Evolutionary conservation across 768 basidiomycete species (phyloP), one percentile per base, ranked within the genome.

Genomic region (Psilocybe subaeruginosa): DNA sequence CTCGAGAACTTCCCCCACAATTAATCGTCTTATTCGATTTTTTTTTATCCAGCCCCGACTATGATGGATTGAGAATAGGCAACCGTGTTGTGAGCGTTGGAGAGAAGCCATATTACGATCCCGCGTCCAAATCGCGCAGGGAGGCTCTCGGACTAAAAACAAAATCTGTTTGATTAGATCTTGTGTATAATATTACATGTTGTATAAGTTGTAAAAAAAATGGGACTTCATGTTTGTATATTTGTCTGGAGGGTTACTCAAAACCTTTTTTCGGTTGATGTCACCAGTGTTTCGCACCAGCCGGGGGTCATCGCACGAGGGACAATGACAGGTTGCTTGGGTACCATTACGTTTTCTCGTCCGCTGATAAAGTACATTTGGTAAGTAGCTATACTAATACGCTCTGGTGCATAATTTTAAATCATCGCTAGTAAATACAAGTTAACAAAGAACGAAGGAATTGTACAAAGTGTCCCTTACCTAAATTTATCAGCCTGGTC

Each of bases 31-130:
- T 1, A 14, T 16, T 17, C 14, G 11, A 43, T 43, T 16, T 43
- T n/a, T n/a, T n/a, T 23, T 54, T 37, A 17, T 46, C 1, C 47
- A 80, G 78, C 9, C 65, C 76, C 52, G 78, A 80, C 53, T 78
- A 77, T 46, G 62, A 64, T 11, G 73, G 68, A 0, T 54, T 70
- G 27, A 74, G 82, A 50, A 70, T 74, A 41, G 87, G 86, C 5
- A 80, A 83, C 65, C 78, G 86, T 14, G 81, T 83, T 3, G 82
- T 85, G 47, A 79, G 78, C 62, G 68, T 85, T 16, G 85, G 85
- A 33, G 85, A 87, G 69, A 75, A 69, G 54, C 85, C 85, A 0
- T 84, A 74, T 69, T 78, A 80, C 57, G 83, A 85, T 64, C 74
- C 76, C 2, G 67, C 71, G 9, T 75, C 74, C 0, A 73, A 65